Conservation (phyloP, 208 protist species). For the Zelonia costaricensis region DNA sequence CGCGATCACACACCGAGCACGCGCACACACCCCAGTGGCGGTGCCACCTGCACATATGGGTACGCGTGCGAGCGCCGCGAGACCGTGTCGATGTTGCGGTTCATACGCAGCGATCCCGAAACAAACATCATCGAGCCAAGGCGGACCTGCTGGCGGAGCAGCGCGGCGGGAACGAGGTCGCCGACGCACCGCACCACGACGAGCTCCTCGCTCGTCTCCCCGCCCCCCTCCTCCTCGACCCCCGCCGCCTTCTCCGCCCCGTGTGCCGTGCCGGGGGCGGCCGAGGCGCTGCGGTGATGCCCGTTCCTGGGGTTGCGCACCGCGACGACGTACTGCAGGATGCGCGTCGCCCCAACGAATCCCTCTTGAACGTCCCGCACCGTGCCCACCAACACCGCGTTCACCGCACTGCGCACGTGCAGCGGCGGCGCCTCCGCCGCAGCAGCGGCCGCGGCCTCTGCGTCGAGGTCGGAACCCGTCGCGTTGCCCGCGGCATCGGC, state of each 20-base stretch:
- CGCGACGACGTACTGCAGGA: slow-evolving; percentile 73
- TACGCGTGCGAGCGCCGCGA: slow-evolving; percentile 77
- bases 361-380: slow-evolving; percentile 77
- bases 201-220: slow-evolving; percentile 50
- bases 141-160: slow-evolving; percentile 51
- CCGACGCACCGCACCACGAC: slow-evolving; percentile 78
- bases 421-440: slow-evolving; percentile 30
- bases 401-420: slow-evolving; percentile 59
- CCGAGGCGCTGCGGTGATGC: neutral
- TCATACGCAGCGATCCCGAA: slow-evolving; percentile 67
- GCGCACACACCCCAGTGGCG: slow-evolving; percentile 63
- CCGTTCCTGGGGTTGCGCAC: slow-evolving; percentile 28
- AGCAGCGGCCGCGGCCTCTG: neutral
- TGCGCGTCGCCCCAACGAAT: slow-evolving; percentile 40
- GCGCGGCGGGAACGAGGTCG: slow-evolving; percentile 38
- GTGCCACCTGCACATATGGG: slow-evolving; percentile 77
- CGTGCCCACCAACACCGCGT: slow-evolving; percentile 59
- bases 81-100: slow-evolving; percentile 62
- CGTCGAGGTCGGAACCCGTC: neutral
- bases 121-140: slow-evolving; percentile 57
- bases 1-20: slow-evolving; percentile 34
- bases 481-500: neutral
- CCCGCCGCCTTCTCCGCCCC: neutral
- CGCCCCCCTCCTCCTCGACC: neutral
- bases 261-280: neutral